Evolutionary conservation across 192 early-diverging fungal species (phyloP), one percentile per base, ranked within the genome.

Genomic region (Dissophora ornata): DNA sequence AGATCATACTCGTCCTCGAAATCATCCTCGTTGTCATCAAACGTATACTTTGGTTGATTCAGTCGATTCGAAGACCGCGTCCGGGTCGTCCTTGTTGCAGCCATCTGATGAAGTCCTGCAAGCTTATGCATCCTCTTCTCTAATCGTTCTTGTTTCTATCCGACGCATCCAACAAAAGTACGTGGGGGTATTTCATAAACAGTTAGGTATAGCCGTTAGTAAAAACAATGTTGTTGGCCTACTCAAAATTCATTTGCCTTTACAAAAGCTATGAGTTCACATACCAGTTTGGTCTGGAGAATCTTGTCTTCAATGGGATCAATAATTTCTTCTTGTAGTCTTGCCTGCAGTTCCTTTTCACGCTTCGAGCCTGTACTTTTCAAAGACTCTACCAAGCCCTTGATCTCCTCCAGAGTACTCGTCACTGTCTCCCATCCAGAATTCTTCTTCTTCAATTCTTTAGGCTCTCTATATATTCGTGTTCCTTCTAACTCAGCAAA

Each of bases 1-100:
- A 77, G 15, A 6, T 42, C 58, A 33, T 62, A 77, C 22, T 62
- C 64, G 15, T 77, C 73, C 22, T 71, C 73, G 15, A 64, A 62
- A 1, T 73, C 63, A 26, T 77, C 65, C 8, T 77, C 71, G 1
- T 73, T 60, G 11, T 77, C 73, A 22, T 77, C 73, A 33, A 67
- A 77, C 2, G 49, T 77, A 28, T 77, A 77, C 46, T 67, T 67
- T 16, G 65, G 64, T 16, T 54, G 52, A 8, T 77, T 77, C 33
- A 67, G 13, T 15, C 73, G 57, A 22, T 77, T 77, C 0, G 73
- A 77, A 7, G 73, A 77, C 3, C 73, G 49, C 18, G 73, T 77
- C 55, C 73, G 46, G 2, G 73, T 77, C 18, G 73, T 56, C 45
- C 65, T 67, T 41, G 65, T 67, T 0, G 73, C 73, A 16, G 73